Conservation (phyloP, 2,329 filamentous ascomycete species). For the Colletotrichum tabaci region DNA sequence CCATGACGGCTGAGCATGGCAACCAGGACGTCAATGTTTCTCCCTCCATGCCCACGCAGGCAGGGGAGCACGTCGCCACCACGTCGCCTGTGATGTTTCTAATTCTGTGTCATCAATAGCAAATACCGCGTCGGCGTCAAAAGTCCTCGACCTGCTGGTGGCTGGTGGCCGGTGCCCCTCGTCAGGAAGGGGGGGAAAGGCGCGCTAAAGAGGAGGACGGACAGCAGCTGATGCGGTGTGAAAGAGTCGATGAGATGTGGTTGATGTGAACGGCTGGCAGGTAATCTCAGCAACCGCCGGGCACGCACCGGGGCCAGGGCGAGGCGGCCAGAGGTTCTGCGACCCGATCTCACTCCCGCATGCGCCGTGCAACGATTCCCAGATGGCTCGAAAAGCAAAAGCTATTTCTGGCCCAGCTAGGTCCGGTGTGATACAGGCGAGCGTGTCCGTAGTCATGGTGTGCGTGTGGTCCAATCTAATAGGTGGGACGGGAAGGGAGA, state of each 20-base stretch:
- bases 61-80: conserved; percentile 9
- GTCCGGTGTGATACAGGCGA: conserved; percentile 8
- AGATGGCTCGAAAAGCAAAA: conserved; percentile 32
- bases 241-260: conserved; percentile 1
- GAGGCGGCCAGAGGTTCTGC: conserved; percentile 39
- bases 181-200: conserved; percentile 14
- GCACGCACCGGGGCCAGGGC: conserved; percentile 16
- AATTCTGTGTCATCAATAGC: conserved; percentile 30
- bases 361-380: conserved; percentile 37
- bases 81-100: conserved; percentile 38
- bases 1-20: conserved; percentile 19
- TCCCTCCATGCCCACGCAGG: conserved; percentile 23
- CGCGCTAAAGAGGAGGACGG: background rate
- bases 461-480: conserved; percentile 17
- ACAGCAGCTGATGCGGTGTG: conserved; percentile 5
- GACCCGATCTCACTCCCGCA: conserved; percentile 42
- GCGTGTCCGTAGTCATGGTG: background rate
- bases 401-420: conserved; percentile 40
- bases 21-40: conserved; percentile 27
- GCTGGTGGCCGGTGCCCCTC: conserved; percentile 20
- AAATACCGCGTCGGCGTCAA: conserved; percentile 34
- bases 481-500: conserved; percentile 37
- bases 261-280: conserved; percentile 32
- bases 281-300: conserved; percentile 41
- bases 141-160: conserved; percentile 19